Evolutionary conservation across 2,329 filamentous ascomycete species (phyloP).

Genomic region (Biscogniauxia mediterranea): DNA sequence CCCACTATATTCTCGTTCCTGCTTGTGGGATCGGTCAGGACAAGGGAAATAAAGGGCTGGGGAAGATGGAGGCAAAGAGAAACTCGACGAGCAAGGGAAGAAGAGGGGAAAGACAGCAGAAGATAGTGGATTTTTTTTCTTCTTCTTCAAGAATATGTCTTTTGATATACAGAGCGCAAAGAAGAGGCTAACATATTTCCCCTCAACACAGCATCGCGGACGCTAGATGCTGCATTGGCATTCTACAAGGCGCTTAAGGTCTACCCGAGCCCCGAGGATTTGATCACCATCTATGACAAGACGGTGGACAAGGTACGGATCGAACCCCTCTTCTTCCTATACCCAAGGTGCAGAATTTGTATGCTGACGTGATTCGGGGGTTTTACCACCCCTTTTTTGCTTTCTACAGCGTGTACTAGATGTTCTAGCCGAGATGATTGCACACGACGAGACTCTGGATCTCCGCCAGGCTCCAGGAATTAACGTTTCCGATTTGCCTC

Average conservation of each 20-base stretch:
- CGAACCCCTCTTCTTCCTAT: neutral
- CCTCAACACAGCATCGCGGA: constrained; percentile 54
- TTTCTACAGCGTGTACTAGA: constrained; percentile 76
- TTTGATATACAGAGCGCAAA: neutral
- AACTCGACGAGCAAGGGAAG: neutral
- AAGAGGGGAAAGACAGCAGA: neutral
- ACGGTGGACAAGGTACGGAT: constrained; percentile 83
- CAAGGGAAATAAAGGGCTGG: neutral
- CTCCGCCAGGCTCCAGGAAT: constrained; percentile 39
- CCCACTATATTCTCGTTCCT: constrained; percentile 1
- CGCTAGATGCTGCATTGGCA: constrained; percentile 82
- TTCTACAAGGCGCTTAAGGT: constrained; percentile 99
- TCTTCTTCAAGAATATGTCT: neutral
- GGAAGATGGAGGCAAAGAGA: neutral
- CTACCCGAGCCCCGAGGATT: constrained; percentile 87
- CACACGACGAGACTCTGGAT: constrained; percentile 74
- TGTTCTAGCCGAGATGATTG: constrained; percentile 97
- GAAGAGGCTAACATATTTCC: constrained; percentile 12
- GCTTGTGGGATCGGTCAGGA: neutral
- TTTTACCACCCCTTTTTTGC: neutral
- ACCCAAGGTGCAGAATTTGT: neutral
- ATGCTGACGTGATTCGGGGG: neutral
- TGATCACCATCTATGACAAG: constrained; percentile 97
- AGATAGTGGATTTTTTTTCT: neutral
- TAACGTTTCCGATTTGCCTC: constrained; percentile 49